These are phyloP conservation scores for Xylaria arbuscula DNA, from an alignment of 2,329 filamentous ascomycete species.

Conservation along the genomic window DNA sequence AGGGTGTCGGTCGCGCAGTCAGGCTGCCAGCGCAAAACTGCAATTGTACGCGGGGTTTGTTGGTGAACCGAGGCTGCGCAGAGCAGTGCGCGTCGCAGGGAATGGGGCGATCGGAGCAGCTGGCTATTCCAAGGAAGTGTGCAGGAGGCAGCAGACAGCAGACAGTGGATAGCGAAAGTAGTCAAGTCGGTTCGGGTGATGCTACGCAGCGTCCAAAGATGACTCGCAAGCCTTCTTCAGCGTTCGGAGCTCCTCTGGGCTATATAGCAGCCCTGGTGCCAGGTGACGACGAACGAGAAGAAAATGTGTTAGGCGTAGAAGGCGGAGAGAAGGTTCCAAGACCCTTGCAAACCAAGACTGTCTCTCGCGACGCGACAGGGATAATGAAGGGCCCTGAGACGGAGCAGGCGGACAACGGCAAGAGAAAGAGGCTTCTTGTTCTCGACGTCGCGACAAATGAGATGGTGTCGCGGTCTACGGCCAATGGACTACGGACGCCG, in stretches of 20 bases:
- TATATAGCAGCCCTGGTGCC: slow-evolving; percentile 43
- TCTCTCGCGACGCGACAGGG: slow-evolving; percentile 43
- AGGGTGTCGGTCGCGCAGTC: slow-evolving; percentile 39
- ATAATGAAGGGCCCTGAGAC: slow-evolving; percentile 39
- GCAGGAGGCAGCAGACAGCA: slow-evolving; percentile 18
- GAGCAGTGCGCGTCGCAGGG: slow-evolving; percentile 16
- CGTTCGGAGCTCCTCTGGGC: slow-evolving; percentile 42
- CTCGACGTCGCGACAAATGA: slow-evolving; percentile 47
- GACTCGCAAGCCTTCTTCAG: slow-evolving; percentile 45
- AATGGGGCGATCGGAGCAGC: slow-evolving; percentile 22
- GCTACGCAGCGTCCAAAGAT: slow-evolving; percentile 42
- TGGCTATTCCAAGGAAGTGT: slow-evolving; percentile 30
- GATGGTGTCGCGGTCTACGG: slow-evolving; percentile 44
- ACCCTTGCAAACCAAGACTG: slow-evolving; percentile 37
- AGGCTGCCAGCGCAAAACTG: slow-evolving; percentile 41
- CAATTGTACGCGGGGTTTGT: slow-evolving; percentile 20
- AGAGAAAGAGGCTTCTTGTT: slow-evolving; percentile 45
- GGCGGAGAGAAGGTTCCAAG: slow-evolving; percentile 48
- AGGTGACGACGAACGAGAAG: slow-evolving; percentile 39
- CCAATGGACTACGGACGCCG: slow-evolving; percentile 34
- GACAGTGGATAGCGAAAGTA: not conserved
- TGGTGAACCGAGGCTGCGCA: slow-evolving; percentile 34
- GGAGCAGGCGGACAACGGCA: slow-evolving; percentile 35
- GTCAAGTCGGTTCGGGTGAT: slow-evolving; percentile 29
- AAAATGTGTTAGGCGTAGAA: slow-evolving; percentile 45